Evolutionary conservation across 805 yeast species (phyloP), one percentile per base, ranked within the genome.

Genomic region (Maudiozyma turicensis): DNA sequence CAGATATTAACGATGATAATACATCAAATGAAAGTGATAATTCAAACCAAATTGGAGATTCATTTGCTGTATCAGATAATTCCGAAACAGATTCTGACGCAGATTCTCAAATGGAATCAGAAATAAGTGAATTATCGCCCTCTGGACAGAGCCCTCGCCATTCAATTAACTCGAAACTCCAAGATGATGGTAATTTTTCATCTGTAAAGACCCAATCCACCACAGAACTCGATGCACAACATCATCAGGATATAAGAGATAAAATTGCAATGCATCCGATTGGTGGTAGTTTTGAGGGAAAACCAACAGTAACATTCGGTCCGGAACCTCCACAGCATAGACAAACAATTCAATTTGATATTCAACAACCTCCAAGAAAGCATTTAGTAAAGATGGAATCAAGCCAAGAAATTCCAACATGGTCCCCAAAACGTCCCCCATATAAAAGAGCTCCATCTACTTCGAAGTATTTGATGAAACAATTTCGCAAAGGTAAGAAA

Each of bases 261-360:
- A 32, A 26, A 13, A 20, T 39, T 7, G 20, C 30, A 11, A 39
- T 39, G 28, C 42, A 39, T 39, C 46, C 32, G 33, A 28, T 40
- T 6, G 10, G 33, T 13, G 43, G 33, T 11, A 29, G 8, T 15
- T 28, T 29, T 30, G 26, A 30, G 8, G 32, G 11, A 6, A n/a
- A 40, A 29, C 43, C 43, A 9, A 15, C 20, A 13, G 40, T 34
- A 14, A 35, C 26, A 7, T 28, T n/a, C 20, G 26, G 20, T 5
- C 39, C 33, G 5, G 46, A 44, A 26, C 31, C 45, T 9, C 20
- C 30, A 6, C 48, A 50, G 5, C 28, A 42, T 31, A 56, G 57
- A 11, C 64, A 58, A 35, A 47, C 62, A 1, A 65, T 65, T 50
- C 65, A 63, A 32, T 65, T 65, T 41, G 57, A 65, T 43, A 52